phyloP scores from a whole-genome alignment of 768 basidiomycete species.

The Lentinula aciculospora region DNA sequence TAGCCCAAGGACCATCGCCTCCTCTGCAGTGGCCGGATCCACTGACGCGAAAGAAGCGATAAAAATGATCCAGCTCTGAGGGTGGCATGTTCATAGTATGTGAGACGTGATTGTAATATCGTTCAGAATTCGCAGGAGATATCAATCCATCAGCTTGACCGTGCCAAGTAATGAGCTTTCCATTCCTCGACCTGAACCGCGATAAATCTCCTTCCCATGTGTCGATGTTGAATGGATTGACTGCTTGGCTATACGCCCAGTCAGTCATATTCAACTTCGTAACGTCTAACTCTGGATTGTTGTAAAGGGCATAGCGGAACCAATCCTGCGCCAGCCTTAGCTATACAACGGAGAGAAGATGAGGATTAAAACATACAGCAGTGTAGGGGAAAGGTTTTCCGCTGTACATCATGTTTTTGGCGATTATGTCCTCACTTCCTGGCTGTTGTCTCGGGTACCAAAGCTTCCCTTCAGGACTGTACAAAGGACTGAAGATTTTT shows the following conservation, averaged over 20 bases:
- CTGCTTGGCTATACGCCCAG: background rate
- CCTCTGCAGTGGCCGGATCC: constrained; percentile 17
- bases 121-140: constrained; percentile 12
- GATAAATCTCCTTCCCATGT: constrained; percentile 12
- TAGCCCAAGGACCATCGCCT: constrained; percentile 12
- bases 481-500: constrained; percentile 11
- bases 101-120: constrained; percentile 14
- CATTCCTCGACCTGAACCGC: constrained; percentile 12
- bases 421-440: constrained; percentile 7
- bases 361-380: background rate
- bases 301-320: constrained; percentile 5
- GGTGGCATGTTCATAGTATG: constrained; percentile 11
- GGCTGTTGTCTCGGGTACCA: constrained; percentile 12
- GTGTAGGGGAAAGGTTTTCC: constrained; percentile 1
- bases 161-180: constrained; percentile 16
- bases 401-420: background rate
- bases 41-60: constrained; percentile 17
- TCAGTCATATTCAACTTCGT: constrained; percentile 3
- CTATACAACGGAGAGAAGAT: background rate
- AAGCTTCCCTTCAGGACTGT: constrained; percentile 7
- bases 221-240: constrained; percentile 4
- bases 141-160: constrained; percentile 14
- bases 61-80: constrained; percentile 15
- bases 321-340: constrained; percentile 2
- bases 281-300: background rate